A percentile compares a stretch with the other conserved stretches of the same genome.
These are phyloP conservation scores for Clavariopsis aquatica DNA, from an alignment of 495 filamentous ascomycete genomes.

Conservation along the genomic window DNA sequence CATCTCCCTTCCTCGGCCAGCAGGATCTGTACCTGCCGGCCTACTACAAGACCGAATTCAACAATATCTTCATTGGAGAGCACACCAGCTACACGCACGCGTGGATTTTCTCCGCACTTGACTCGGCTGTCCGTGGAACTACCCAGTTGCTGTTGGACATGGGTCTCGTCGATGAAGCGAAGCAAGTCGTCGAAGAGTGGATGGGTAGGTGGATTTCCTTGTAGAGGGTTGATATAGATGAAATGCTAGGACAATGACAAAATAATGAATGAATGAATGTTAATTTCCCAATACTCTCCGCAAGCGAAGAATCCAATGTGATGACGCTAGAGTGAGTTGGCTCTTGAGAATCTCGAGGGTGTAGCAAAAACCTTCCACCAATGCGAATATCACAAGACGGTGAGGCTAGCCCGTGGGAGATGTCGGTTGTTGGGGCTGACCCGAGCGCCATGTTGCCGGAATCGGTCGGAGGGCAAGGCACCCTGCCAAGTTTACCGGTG, in stretches of 20 bases:
- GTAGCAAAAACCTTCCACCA: too few relatives aligned
- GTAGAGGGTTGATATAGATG: slow-evolving; percentile 1
- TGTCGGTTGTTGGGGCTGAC: too few relatives aligned
- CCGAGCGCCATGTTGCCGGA: too few relatives aligned
- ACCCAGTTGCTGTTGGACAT: slow-evolving; percentile 67
- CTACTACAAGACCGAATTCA: slow-evolving; percentile 66
- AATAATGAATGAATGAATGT: neutral
- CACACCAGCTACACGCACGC: slow-evolving; percentile 75
- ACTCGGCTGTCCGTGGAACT: slow-evolving; percentile 65
- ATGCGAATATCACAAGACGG: too few relatives aligned
- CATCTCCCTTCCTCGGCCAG: slow-evolving; percentile 54
- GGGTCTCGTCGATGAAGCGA: slow-evolving; percentile 70
- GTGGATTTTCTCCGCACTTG: slow-evolving; percentile 69
- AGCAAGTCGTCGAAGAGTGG: slow-evolving; percentile 62
- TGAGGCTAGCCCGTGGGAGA: too few relatives aligned
- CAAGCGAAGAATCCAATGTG: too few relatives aligned
- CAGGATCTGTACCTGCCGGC: slow-evolving; percentile 68
- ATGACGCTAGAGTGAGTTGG: too few relatives aligned
- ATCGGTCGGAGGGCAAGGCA: too few relatives aligned
- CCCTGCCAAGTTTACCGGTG: too few relatives aligned
- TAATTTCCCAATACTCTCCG: too few relatives aligned
- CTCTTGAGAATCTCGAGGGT: too few relatives aligned
- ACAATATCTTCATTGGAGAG: slow-evolving; percentile 69
- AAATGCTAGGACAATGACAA: neutral
- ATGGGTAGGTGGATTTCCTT: slow-evolving; percentile 65